Evolutionary conservation across 1,139 yeast species (phyloP).

Genomic region (Schizosaccharomyces versatilis): DNA sequence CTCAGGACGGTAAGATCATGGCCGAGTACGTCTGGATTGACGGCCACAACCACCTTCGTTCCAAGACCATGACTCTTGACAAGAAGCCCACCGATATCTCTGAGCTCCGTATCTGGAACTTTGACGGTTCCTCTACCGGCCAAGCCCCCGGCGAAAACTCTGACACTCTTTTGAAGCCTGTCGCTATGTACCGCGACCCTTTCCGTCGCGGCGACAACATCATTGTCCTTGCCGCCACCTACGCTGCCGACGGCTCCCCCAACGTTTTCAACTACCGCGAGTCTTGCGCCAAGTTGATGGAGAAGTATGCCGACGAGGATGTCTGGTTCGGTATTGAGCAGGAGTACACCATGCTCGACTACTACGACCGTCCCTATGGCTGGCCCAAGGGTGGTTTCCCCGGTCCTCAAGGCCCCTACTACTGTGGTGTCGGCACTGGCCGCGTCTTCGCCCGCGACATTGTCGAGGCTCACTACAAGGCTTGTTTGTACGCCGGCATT

Average conservation of each 20-base stretch:
- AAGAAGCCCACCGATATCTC: constrained; percentile 51
- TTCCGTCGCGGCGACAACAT: constrained; percentile 95
- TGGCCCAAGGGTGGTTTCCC: constrained; percentile 99
- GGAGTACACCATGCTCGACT: constrained; percentile 90
- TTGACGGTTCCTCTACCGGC: constrained; percentile 94
- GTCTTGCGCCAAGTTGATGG: constrained; percentile 88
- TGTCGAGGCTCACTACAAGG: constrained; percentile 96
- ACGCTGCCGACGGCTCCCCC: constrained; percentile 97
- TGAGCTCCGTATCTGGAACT: constrained; percentile 96
- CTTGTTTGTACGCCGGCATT: constrained; percentile 82
- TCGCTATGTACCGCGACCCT: constrained; percentile 83
- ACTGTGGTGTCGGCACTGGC: constrained; percentile 99
- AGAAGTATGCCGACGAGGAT: constrained; percentile 64
- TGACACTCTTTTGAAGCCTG: constrained; percentile 84
- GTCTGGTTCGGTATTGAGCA: constrained; percentile 98
- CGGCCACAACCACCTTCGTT: constrained; percentile 75
- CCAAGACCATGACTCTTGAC: constrained; percentile 72
- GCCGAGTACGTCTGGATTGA: constrained; percentile 98
- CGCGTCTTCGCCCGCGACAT: constrained; percentile 95
- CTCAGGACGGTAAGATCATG: constrained; percentile 65
- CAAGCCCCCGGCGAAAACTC: constrained; percentile 98
- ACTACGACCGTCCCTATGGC: constrained; percentile 73
- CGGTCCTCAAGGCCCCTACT: constrained; percentile 99
- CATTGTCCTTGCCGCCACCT: constrained; percentile 84
- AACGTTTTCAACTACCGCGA: constrained; percentile 95